Conservation (phyloP, 139 green algal species). For the Chlorella sp. region DNA sequence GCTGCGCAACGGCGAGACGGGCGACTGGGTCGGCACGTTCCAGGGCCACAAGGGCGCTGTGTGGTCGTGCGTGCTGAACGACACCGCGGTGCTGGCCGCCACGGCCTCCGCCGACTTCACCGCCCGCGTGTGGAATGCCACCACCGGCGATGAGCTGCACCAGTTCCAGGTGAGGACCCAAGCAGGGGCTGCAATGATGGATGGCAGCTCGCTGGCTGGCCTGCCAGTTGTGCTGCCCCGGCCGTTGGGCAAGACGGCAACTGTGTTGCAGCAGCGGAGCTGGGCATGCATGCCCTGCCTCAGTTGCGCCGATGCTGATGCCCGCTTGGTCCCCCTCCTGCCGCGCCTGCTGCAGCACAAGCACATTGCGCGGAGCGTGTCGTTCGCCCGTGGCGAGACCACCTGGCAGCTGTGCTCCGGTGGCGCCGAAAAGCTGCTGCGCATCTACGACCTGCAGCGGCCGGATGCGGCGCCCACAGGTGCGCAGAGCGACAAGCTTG, state of each 20-base stretch:
- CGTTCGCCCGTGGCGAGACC: slow-evolving; percentile 70
- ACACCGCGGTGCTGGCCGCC: slow-evolving; percentile 83
- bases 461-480: slow-evolving; percentile 72
- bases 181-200: too few species aligned
- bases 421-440: slow-evolving; percentile 88
- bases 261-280: too few species aligned
- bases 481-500: slow-evolving; percentile 23
- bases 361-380: slow-evolving; percentile 93
- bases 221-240: too few species aligned
- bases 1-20: slow-evolving; percentile 93
- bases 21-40: slow-evolving; percentile 99
- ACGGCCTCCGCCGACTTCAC: slow-evolving; percentile 97
- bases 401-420: slow-evolving; percentile 73
- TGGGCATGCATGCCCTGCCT: too few species aligned
- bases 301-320: too few species aligned
- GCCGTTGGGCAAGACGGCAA: too few species aligned
- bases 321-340: neutral
- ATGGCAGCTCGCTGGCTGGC: too few species aligned
- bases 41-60: slow-evolving; percentile 97
- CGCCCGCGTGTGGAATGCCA: slow-evolving; percentile 95
- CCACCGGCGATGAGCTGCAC: slow-evolving; percentile 90
- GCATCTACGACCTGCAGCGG: slow-evolving; percentile 89
- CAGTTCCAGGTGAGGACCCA: slow-evolving; percentile 59
- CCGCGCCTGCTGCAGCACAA: slow-evolving; percentile 69
- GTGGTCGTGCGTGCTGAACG: slow-evolving; percentile 94